Evolutionary conservation across 1,284 basidiomycete species (phyloP).

Genomic region (Marasmius oreades): DNA sequence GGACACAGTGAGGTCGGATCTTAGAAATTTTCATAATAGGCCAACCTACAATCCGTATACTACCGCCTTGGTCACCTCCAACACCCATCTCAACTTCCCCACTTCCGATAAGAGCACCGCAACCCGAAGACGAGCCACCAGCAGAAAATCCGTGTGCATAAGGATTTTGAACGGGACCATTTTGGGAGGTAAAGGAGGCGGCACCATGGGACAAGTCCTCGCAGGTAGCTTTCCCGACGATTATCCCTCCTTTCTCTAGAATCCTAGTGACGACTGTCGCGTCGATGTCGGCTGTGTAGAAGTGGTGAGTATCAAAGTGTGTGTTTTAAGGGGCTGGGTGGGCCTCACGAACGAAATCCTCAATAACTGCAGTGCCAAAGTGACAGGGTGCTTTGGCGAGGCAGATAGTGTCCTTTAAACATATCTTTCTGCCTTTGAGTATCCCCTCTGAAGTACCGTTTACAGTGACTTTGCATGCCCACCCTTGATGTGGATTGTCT

Average conservation of each 20-base stretch:
- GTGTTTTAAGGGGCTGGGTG: not conserved
- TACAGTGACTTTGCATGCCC: constrained; percentile 29
- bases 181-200: constrained; percentile 34
- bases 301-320: constrained; percentile 10
- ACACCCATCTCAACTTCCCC: constrained; percentile 44
- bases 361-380: constrained; percentile 34
- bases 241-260: constrained; percentile 35
- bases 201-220: constrained; percentile 35
- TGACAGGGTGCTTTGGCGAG: constrained; percentile 34
- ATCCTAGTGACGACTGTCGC: constrained; percentile 43
- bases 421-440: constrained; percentile 25
- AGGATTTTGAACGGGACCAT: constrained; percentile 41
- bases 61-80: constrained; percentile 45
- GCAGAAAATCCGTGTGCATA: constrained; percentile 40
- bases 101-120: constrained; percentile 38
- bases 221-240: constrained; percentile 19
- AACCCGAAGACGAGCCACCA: constrained; percentile 44
- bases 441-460: constrained; percentile 22
- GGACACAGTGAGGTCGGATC: no score
- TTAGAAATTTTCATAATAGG: no score
- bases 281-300: constrained; percentile 29
- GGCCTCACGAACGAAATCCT: constrained; percentile 22
- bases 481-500: constrained; percentile 24
- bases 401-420: constrained; percentile 35
- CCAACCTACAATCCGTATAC: constrained; percentile 33